phyloP scores from a whole-genome alignment of 768 basidiomycete genomes.

The Tricholoma hemisulphureum region DNA sequence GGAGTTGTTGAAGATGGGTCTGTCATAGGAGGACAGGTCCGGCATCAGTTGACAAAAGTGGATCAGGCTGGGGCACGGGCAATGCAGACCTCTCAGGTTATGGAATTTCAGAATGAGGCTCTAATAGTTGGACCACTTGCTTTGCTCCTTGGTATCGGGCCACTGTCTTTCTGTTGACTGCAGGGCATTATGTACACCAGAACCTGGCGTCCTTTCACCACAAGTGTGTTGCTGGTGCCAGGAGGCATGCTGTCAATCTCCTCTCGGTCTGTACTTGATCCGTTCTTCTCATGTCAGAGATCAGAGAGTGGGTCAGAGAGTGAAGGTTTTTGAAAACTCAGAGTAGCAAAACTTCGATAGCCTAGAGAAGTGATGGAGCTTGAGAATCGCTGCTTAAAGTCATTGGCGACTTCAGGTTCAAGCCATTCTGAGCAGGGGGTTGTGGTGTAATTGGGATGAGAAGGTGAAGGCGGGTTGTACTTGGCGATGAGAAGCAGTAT shows the following conservation, averaged over 20 bases:
- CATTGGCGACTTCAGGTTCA: slow-evolving; percentile 57
- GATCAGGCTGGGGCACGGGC: slow-evolving; percentile 50
- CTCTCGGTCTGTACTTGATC: slow-evolving; percentile 63
- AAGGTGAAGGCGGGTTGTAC: slow-evolving; percentile 47
- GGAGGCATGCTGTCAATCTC: slow-evolving; percentile 54
- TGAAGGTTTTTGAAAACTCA: slow-evolving; percentile 53
- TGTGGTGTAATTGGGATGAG: slow-evolving; percentile 46
- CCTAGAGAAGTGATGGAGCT: slow-evolving; percentile 20
- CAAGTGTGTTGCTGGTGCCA: slow-evolving; percentile 38
- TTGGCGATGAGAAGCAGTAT: slow-evolving; percentile 64
- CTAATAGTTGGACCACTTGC: slow-evolving; percentile 32
- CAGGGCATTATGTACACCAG: slow-evolving; percentile 8
- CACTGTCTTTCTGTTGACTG: slow-evolving; percentile 11
- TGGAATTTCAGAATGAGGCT: slow-evolving; percentile 17
- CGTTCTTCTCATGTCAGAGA: slow-evolving; percentile 57
- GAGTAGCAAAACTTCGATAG: slow-evolving; percentile 30
- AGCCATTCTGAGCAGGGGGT: slow-evolving; percentile 36
- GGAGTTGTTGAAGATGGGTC: slow-evolving; percentile 72
- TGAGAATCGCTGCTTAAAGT: slow-evolving; percentile 65
- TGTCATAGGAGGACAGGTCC: slow-evolving; percentile 79
- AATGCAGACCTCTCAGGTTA: slow-evolving; percentile 37
- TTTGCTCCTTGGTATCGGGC: slow-evolving; percentile 35
- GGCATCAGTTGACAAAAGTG: slow-evolving; percentile 66
- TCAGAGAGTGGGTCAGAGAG: slow-evolving; percentile 72
- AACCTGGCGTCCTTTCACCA: slow-evolving; percentile 15